These are phyloP conservation scores for Pseudogymnoascus sp. DNA, from an alignment of 2,329 filamentous ascomycete genomes.

Conservation along the genomic window DNA sequence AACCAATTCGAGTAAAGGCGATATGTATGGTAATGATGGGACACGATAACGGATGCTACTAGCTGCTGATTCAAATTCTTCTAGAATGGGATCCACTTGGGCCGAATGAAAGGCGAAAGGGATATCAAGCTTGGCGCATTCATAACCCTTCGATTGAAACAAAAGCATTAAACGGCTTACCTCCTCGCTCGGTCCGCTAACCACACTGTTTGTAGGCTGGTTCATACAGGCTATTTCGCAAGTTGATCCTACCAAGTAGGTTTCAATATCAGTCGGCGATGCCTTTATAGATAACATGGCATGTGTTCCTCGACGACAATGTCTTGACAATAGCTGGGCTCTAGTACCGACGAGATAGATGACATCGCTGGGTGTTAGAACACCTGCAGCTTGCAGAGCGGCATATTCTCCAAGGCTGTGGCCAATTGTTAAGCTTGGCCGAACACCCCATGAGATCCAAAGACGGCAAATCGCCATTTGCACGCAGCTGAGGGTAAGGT, in stretches of 20 bases:
- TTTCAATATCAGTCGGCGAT: conserved; percentile 38
- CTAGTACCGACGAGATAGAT: conserved; percentile 61
- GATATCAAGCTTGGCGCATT: conserved; percentile 50
- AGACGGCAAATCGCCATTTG: conserved; percentile 45
- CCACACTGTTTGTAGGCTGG: conserved; percentile 60
- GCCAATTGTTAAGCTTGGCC: conserved; percentile 44
- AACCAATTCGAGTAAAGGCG: conserved; percentile 53
- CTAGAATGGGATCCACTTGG: conserved; percentile 53
- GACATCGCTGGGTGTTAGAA: conserved; percentile 60
- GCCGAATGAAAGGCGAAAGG: conserved; percentile 58
- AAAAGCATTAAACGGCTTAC: conserved; percentile 41
- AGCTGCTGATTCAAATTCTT: conserved; percentile 47
- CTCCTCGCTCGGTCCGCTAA: conserved; percentile 48
- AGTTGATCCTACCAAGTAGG: conserved; percentile 40
- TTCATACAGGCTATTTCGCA: conserved; percentile 61
- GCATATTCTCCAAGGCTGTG: conserved; percentile 65
- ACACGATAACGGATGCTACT: conserved; percentile 44
- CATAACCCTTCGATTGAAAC: conserved; percentile 43
- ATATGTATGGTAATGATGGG: conserved; percentile 53
- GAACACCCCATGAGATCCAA: conserved; percentile 46
- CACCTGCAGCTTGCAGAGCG: conserved; percentile 59
- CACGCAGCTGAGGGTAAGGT: conserved; percentile 43
- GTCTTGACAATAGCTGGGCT: conserved; percentile 53
- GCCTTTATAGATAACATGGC: conserved; percentile 50
- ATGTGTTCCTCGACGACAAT: conserved; percentile 59